These are phyloP conservation scores for Kazachstania viticola DNA, from an alignment of 805 yeast genomes.

Conservation along the genomic window DNA sequence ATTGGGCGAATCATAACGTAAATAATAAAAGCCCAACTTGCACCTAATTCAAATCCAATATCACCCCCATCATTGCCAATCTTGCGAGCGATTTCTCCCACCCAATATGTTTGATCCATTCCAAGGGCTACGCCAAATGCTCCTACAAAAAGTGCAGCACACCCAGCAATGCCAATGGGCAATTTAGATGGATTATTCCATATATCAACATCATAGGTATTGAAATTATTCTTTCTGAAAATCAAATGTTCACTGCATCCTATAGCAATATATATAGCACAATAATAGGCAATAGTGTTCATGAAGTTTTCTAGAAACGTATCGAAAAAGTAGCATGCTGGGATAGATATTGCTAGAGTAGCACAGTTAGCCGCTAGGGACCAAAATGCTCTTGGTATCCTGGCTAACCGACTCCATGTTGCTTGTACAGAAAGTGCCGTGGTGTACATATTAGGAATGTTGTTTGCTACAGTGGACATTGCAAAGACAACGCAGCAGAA, in stretches of 20 bases:
- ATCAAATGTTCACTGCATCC: conserved; percentile 69
- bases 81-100: conserved; percentile 49
- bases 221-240: conserved; percentile 47
- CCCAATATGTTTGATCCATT: conserved; percentile 78
- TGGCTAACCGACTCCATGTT: conserved; percentile 57
- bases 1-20: conserved; percentile 51
- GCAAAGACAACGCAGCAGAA: conserved; percentile 79
- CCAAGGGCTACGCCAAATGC: conserved; percentile 77
- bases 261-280: conserved; percentile 73
- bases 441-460: conserved; percentile 88
- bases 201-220: conserved; percentile 49
- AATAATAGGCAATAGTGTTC: conserved; percentile 85
- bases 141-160: conserved; percentile 70
- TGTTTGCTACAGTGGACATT: conserved; percentile 78
- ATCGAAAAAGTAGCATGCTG: conserved; percentile 69
- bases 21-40: conserved; percentile 53
- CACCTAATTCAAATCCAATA: conserved; percentile 73
- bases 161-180: conserved; percentile 71
- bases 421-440: conserved; percentile 79
- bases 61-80: conserved; percentile 49
- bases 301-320: conserved; percentile 70
- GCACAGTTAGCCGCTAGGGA: conserved; percentile 62
- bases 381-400: conserved; percentile 76
- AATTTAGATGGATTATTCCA: conserved; percentile 45
- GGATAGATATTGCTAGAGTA: conserved; percentile 76